These are phyloP conservation scores for Ligustrum vulgare DNA, from an alignment of 257 asterid species.

Conservation along the genomic window DNA sequence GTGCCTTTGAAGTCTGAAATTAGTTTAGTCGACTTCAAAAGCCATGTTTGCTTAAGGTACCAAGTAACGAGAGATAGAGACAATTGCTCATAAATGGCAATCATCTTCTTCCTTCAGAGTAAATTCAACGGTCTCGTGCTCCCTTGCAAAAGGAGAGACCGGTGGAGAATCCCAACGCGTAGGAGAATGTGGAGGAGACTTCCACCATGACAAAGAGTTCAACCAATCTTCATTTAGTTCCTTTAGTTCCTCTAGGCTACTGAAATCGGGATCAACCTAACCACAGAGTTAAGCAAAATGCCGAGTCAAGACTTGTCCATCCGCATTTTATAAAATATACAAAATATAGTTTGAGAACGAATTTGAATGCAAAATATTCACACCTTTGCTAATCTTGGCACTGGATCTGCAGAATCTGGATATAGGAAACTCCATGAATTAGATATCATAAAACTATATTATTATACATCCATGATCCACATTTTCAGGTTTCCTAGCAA, in stretches of 20 bases:
- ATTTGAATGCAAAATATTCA: constrained; percentile 10
- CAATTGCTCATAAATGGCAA: constrained; percentile 15
- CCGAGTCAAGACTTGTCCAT: constrained; percentile 7
- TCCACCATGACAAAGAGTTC: constrained; percentile 17
- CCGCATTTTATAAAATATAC: background rate
- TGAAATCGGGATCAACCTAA: constrained; percentile 30
- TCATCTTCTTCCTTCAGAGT: constrained; percentile 30
- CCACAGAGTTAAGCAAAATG: constrained; percentile 16
- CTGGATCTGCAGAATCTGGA: constrained; percentile 31
- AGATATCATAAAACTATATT: background rate
- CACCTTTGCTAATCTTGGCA: constrained; percentile 29
- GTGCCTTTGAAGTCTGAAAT: background rate
- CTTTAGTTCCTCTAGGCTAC: constrained; percentile 24
- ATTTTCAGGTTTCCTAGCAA: no score
- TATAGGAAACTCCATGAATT: background rate
- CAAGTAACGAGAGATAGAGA: background rate
- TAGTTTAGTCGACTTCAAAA: background rate
- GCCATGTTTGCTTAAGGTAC: background rate
- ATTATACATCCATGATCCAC: no score
- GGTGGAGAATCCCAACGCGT: constrained; percentile 23
- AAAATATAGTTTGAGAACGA: background rate
- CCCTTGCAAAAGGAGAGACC: constrained; percentile 32
- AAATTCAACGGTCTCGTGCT: constrained; percentile 32
- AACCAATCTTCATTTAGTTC: constrained; percentile 44
- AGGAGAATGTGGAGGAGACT: constrained; percentile 60